Evolutionary conservation across 1,284 basidiomycete species (phyloP).

Genomic region (Tilletia indica): DNA sequence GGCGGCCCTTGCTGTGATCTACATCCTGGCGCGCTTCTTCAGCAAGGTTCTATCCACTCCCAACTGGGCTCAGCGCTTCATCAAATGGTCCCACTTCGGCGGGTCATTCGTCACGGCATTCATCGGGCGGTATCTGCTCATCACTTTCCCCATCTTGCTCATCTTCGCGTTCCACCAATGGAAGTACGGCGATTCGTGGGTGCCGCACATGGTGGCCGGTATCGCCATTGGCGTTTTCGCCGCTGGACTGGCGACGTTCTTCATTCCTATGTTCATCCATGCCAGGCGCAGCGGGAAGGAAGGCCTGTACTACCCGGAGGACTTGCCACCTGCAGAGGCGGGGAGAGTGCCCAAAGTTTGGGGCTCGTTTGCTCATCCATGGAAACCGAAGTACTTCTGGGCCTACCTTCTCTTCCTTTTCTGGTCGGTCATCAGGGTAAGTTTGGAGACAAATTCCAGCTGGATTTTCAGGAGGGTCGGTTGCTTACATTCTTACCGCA

Average conservation of each 20-base stretch:
- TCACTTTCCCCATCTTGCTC: conserved; percentile 24
- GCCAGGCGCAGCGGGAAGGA: conserved; percentile 26
- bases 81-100: conserved; percentile 15
- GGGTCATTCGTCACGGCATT: conserved; percentile 25
- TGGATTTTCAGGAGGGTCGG: no score
- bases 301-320: conserved; percentile 38
- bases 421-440: conserved; percentile 36
- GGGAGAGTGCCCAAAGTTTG: conserved; percentile 24
- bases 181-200: conserved; percentile 45
- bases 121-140: conserved; percentile 21
- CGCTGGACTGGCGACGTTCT: conserved; percentile 34
- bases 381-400: conserved; percentile 44
- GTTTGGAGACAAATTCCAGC: not conserved
- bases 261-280: conserved; percentile 37
- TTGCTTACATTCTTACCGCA: not conserved
- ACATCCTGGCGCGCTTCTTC: conserved; percentile 20
- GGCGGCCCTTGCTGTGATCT: conserved; percentile 28
- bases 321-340: conserved; percentile 21
- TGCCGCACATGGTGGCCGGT: conserved; percentile 41
- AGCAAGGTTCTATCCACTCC: not conserved
- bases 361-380: conserved; percentile 47
- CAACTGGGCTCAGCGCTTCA: conserved; percentile 1
- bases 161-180: conserved; percentile 53
- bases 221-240: conserved; percentile 34
- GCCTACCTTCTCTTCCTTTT: conserved; percentile 42